Base-by-base conservation (phyloP, 2,329 filamentous ascomycete species). In the Coniochaeta ligniaria region DNA sequence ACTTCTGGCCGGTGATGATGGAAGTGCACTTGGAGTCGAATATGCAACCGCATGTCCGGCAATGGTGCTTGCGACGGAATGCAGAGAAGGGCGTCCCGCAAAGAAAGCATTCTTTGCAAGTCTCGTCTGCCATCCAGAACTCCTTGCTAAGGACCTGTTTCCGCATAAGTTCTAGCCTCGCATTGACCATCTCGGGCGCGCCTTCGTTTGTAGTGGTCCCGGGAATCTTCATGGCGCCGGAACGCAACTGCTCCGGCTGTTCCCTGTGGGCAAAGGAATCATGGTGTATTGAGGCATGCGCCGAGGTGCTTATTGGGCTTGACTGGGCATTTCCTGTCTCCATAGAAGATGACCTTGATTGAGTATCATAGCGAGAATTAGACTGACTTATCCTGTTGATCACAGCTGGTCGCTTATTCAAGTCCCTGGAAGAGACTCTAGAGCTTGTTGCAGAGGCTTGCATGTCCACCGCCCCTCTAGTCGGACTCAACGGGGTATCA, bases 41-140 rank as follows among this genome's bases (percentile, higher is more conserved):
- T 52, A 99, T 99, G 70, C 96, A 96, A n/a, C 95, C 95, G 71
- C 95, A 99, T 0, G 87, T 90, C 63, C 96, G 87, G 73, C 95
- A 99, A 74, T 99, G 95, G 72, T 99, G 95, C 71, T 99, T 99
- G 65, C 95, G 86, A 62, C 95, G 85, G 71, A 98, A 98, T 1
- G 94, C 95, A 0, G 92, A 92, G 70, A 99, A 99, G 1, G 90
- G 84, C 61, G 91, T 89, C 52, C 91, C 91, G 69, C 95, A 99
- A 52, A 91, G 85, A 71, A 97, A 99, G 70, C 95, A 99, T 68
- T 97, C 94, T 71, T 96, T 98, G 62, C 94, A 96, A 64, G 96
- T 97, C 70, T 98, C 95, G 71, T 99, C 95, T 62, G 92, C 91
- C 95, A 99, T 99, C 95, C 94, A 98, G 68, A 96, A 98, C 67